Percentiles rank a stretch among this genome's conserved stretches.
These are phyloP conservation scores for Cytospora piceae DNA, from an alignment of 2,329 filamentous ascomycete genomes.

Conservation along the genomic window DNA sequence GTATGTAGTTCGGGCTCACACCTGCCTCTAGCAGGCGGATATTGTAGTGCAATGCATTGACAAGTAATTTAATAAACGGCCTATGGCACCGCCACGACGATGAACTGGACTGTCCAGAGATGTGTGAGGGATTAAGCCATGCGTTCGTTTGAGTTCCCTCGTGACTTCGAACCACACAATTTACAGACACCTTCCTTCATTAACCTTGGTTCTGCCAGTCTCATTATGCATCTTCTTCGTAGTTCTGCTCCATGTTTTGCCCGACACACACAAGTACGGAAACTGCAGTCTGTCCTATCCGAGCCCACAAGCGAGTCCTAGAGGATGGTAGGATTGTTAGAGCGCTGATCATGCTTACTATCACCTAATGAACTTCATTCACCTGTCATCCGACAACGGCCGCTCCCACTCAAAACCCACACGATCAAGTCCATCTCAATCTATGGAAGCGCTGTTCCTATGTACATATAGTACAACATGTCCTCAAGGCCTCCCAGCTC, in stretches of 20 bases:
- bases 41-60: constrained; percentile 16
- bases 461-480: background rate
- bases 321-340: too few relatives aligned
- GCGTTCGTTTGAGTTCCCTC: background rate
- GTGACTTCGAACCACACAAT: too few relatives aligned
- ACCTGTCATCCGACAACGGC: background rate
- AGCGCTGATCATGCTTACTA: background rate
- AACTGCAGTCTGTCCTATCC: too few relatives aligned
- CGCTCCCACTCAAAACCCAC: background rate
- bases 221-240: too few relatives aligned
- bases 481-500: background rate
- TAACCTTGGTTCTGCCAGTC: too few relatives aligned
- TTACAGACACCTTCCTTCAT: too few relatives aligned
- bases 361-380: too few relatives aligned
- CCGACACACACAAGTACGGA: too few relatives aligned
- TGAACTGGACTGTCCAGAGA: background rate
- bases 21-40: background rate
- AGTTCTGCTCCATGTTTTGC: too few relatives aligned
- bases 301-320: too few relatives aligned
- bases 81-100: background rate
- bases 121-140: background rate
- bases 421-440: background rate
- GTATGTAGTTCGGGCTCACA: background rate
- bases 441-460: background rate
- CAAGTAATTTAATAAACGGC: background rate